phyloP scores from a whole-genome alignment of 805 yeast genomes.

The Candida nemodendra region DNA sequence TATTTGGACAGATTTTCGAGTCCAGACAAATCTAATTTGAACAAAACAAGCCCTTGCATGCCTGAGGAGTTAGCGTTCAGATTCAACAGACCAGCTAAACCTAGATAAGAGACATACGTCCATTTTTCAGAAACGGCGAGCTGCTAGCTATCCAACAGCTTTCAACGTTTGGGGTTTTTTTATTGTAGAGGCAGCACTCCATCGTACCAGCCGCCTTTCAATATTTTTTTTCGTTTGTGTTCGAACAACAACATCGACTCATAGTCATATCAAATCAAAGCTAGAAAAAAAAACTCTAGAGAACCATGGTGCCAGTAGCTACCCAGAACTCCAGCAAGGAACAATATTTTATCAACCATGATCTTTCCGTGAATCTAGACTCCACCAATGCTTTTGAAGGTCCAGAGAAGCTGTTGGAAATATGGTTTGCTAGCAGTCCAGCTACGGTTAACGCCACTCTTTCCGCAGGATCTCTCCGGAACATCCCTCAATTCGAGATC shows the following conservation, averaged over 20 bases:
- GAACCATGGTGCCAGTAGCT: constrained; percentile 2
- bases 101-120: constrained; percentile 34
- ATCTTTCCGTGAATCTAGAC: constrained; percentile 73
- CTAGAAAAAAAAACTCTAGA: constrained; percentile 21
- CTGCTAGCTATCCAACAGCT: too few relatives aligned
- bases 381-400: constrained; percentile 95
- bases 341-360: constrained; percentile 77
- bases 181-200: constrained; percentile 18
- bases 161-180: constrained; percentile 29
- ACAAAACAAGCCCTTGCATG: constrained; percentile 15
- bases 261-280: constrained; percentile 13
- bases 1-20: too few relatives aligned
- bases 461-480: constrained; percentile 46
- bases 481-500: constrained; percentile 67
- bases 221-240: constrained; percentile 29
- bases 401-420: constrained; percentile 88
- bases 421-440: constrained; percentile 69
- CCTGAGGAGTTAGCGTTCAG: constrained; percentile 31
- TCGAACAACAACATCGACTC: neutral
- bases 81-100: constrained; percentile 34
- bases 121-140: too few relatives aligned
- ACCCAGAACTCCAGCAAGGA: too few relatives aligned
- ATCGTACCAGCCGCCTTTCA: constrained; percentile 15
- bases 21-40: too few relatives aligned
- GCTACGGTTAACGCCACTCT: constrained; percentile 26